Conservation (phyloP, 2,329 filamentous ascomycete genomes). For the Talaromyces sp. region DNA sequence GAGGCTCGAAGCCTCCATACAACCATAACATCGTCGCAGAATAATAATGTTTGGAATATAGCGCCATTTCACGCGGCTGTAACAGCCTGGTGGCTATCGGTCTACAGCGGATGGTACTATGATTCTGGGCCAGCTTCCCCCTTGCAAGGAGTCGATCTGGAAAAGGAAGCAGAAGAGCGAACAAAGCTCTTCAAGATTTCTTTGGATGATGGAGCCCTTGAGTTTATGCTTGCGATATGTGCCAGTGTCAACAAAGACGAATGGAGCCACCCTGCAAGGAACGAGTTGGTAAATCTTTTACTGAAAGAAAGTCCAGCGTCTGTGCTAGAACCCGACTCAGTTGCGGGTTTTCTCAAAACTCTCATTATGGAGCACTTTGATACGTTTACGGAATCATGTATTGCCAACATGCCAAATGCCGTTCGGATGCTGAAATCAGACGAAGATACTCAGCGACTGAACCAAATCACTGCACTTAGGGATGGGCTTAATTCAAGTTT, state of each 20-base stretch:
- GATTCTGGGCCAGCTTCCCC: slow-evolving; percentile 62
- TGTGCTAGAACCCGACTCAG: slow-evolving; percentile 61
- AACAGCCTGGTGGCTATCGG: slow-evolving; percentile 80
- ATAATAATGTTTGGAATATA: slow-evolving; percentile 67
- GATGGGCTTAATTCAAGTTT: slow-evolving; percentile 39
- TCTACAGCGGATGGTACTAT: slow-evolving; percentile 86
- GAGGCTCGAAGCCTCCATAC: slow-evolving; percentile 68
- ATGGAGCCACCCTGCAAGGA: slow-evolving; percentile 83
- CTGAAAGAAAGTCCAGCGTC: slow-evolving; percentile 73
- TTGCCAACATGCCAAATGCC: slow-evolving; percentile 91
- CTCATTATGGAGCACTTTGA: slow-evolving; percentile 78
- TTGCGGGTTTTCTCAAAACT: slow-evolving; percentile 67
- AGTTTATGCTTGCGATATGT: slow-evolving; percentile 82
- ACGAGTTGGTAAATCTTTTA: slow-evolving; percentile 75
- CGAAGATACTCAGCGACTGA: slow-evolving; percentile 71
- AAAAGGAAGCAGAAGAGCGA: slow-evolving; percentile 64
- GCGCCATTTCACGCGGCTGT: slow-evolving; percentile 74
- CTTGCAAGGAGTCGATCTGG: slow-evolving; percentile 59
- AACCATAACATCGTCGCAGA: slow-evolving; percentile 61
- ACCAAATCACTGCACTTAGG: slow-evolving; percentile 42
- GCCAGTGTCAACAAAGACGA: slow-evolving; percentile 74
- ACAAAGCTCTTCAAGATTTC: slow-evolving; percentile 70
- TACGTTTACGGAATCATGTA: slow-evolving; percentile 83
- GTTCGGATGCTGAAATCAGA: slow-evolving; percentile 79
- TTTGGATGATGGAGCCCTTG: slow-evolving; percentile 83